phyloP scores from a whole-genome alignment of 1,139 yeast genomes.

The Pichia sp. region DNA sequence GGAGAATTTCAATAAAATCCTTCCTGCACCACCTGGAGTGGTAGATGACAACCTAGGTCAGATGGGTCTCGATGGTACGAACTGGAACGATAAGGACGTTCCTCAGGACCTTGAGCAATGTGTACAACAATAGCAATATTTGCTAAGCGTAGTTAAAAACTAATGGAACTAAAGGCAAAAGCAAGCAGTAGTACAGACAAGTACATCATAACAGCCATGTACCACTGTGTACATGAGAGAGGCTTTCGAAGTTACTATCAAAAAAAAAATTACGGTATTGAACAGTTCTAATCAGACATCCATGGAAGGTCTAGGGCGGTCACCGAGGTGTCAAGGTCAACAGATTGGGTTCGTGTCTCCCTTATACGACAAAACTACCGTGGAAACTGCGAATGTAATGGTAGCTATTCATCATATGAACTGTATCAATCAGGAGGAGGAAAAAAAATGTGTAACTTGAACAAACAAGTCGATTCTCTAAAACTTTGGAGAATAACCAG shows the following conservation, averaged over 20 bases:
- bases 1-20: slow-evolving; percentile 71
- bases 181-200: no score
- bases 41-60: slow-evolving; percentile 56
- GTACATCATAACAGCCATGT: no score
- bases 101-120: slow-evolving; percentile 27
- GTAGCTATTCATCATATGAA: slow-evolving; percentile 67
- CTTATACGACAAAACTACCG: slow-evolving; percentile 63
- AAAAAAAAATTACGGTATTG: no score
- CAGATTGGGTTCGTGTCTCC: slow-evolving; percentile 51
- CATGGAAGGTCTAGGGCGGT: slow-evolving; percentile 66
- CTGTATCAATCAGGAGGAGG: slow-evolving; percentile 3
- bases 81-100: slow-evolving; percentile 24
- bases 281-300: slow-evolving; percentile 62
- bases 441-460: slow-evolving; percentile 1
- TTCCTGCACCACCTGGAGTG: slow-evolving; percentile 82
- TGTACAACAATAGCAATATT: slow-evolving; percentile 22
- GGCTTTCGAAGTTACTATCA: no score
- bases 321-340: slow-evolving; percentile 64
- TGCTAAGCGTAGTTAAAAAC: not conserved
- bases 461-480: slow-evolving; percentile 1
- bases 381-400: slow-evolving; percentile 86
- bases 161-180: not conserved
- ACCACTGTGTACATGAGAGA: no score
- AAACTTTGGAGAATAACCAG: slow-evolving; percentile 12
- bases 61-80: slow-evolving; percentile 25